A percentile compares a stretch with the other conserved stretches of the same genome.
These are phyloP conservation scores for Brasenia schreberi DNA, from an alignment of 164 flowering plant species.

Conservation along the genomic window DNA sequence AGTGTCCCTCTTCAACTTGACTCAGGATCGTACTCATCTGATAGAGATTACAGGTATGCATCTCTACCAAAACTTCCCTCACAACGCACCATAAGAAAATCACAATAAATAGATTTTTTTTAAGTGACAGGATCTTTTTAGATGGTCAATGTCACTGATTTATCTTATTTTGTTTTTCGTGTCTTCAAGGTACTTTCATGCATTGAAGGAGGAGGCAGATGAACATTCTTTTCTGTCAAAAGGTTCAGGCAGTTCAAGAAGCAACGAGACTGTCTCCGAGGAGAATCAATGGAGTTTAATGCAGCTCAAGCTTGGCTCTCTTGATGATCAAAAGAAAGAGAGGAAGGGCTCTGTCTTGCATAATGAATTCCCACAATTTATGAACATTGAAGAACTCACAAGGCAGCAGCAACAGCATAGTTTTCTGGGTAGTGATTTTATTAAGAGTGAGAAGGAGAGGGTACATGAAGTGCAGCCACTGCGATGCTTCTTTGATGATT, in stretches of 20 bases:
- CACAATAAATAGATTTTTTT: not conserved
- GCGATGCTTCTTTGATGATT: conserved; percentile 69
- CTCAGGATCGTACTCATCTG: conserved; percentile 22
- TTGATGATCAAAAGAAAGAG: conserved; percentile 18
- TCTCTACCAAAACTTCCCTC: not conserved
- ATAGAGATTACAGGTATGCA: conserved; percentile 38
- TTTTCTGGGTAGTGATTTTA: conserved; percentile 34
- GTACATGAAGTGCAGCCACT: conserved; percentile 33
- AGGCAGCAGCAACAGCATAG: conserved; percentile 21
- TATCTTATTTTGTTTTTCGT: too few species aligned
- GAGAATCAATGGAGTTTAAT: conserved; percentile 48
- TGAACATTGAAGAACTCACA: conserved; percentile 1
- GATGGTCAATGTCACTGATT: too few species aligned
- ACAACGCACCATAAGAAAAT: not conserved
- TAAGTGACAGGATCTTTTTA: too few species aligned
- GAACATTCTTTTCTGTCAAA: conserved; percentile 27
- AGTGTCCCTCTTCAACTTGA: conserved; percentile 20
- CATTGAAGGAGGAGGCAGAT: conserved; percentile 19
- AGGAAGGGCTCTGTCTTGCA: conserved; percentile 19
- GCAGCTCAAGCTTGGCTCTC: conserved; percentile 36
- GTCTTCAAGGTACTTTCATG: conserved; percentile 15
- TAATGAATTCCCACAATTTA: conserved; percentile 11
- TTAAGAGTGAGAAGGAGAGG: conserved; percentile 15
- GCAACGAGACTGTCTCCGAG: conserved; percentile 16
- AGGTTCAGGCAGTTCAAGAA: conserved; percentile 14